phyloP scores from a whole-genome alignment of 2,329 filamentous ascomycete genomes.

The Emergomyces orientalis region DNA sequence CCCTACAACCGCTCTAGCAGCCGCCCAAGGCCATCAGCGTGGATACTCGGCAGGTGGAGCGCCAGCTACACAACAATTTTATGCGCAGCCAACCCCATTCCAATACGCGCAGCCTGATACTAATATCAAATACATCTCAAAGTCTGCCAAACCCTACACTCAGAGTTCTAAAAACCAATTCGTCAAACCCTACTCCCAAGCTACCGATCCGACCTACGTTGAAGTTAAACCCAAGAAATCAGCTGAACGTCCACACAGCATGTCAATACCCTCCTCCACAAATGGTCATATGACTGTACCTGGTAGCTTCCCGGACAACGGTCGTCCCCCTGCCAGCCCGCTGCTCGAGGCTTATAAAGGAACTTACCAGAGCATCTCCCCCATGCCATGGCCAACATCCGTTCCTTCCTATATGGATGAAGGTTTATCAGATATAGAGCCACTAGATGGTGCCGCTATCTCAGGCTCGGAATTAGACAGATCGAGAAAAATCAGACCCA shows the following conservation, averaged over 20 bases:
- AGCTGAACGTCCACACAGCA: constrained; percentile 23
- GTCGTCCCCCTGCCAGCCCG: constrained; percentile 63
- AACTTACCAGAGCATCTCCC: constrained; percentile 88
- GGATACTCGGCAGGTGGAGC: constrained; percentile 22
- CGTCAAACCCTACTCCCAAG: constrained; percentile 20
- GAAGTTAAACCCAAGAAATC: constrained; percentile 18
- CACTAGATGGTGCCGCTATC: constrained; percentile 23
- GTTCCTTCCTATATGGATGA: constrained; percentile 50
- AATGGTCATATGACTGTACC: constrained; percentile 29
- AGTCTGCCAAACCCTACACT: constrained; percentile 10
- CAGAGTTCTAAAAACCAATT: constrained; percentile 13
- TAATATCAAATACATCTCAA: constrained; percentile 33
- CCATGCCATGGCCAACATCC: constrained; percentile 74
- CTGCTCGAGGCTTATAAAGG: constrained; percentile 86
- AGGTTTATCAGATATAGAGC: constrained; percentile 45
- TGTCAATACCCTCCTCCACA: constrained; percentile 32
- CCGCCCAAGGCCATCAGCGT: constrained; percentile 23
- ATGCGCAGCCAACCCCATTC: constrained; percentile 27
- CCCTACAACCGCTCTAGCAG: constrained; percentile 16
- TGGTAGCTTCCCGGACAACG: constrained; percentile 24
- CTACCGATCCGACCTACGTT: constrained; percentile 22
- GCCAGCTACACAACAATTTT: constrained; percentile 17
- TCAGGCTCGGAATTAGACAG: constrained; percentile 18
- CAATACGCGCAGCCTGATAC: constrained; percentile 35
- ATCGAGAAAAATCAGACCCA: constrained; percentile 20